A percentile compares a stretch with the other conserved stretches of the same genome.
phyloP scores from a whole-genome alignment of 805 yeast genomes.

The Millerozyma acaciae region DNA sequence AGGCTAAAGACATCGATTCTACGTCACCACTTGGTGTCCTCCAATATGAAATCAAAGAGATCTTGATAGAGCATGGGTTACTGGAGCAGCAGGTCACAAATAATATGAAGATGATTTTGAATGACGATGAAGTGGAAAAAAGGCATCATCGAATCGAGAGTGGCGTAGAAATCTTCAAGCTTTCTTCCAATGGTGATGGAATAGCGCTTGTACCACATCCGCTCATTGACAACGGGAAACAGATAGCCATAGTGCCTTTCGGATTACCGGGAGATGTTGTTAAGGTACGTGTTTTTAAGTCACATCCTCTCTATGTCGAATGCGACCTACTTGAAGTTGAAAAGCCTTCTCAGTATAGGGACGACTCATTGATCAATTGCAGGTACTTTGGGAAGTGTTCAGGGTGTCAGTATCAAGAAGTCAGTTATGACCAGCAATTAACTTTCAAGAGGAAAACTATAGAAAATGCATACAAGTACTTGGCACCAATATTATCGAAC shows the following conservation, averaged over 20 bases:
- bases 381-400: conserved; percentile 89
- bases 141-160: conserved; percentile 56
- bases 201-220: conserved; percentile 68
- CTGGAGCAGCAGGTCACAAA: conserved; percentile 49
- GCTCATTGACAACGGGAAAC: conserved; percentile 37
- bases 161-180: conserved; percentile 52
- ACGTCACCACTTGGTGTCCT: conserved; percentile 82
- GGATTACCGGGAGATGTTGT: conserved; percentile 84
- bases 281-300: conserved; percentile 65
- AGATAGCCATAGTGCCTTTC: conserved; percentile 79
- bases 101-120: conserved; percentile 62
- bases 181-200: conserved; percentile 86
- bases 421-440: conserved; percentile 71
- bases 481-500: conserved; percentile 55
- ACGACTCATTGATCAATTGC: conserved; percentile 65
- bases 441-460: conserved; percentile 70
- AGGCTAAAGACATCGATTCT: conserved; percentile 61
- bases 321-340: conserved; percentile 62
- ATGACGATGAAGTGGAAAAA: conserved; percentile 46
- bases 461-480: conserved; percentile 72
- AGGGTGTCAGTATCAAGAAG: conserved; percentile 89
- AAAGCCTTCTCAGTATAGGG: conserved; percentile 29
- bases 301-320: conserved; percentile 72
- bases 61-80: conserved; percentile 43
- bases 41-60: conserved; percentile 63